Base-by-base conservation (phyloP, 1,139 yeast species). In the Debaryomyces udenii region DNA sequence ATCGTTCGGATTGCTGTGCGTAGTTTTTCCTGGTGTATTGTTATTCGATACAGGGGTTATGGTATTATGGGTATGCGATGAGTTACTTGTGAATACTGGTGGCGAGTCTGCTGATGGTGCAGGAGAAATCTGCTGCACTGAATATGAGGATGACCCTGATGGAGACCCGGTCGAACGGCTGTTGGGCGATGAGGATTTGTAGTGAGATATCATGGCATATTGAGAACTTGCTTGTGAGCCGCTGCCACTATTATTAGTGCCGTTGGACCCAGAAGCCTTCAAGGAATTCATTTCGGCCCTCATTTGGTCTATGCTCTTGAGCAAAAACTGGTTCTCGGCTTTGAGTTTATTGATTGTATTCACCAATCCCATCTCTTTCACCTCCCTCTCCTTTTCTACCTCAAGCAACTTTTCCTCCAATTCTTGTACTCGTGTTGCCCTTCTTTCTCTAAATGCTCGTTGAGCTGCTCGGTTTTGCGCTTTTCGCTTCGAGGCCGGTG, bases 391-490 rank as follows among this genome's bases (percentile, higher is more conserved):
- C 52, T 80, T 77, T 52, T 83, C 87, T 30, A 86, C 76, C 49
- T 81, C 85, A 57, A 78, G 67, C 62, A 76, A 55, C 57, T 72
- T 64, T 43, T 62, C 63, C 53, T 74, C 75, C 41, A 71, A 52
- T 49, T 71, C 76, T 52, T 76, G 78, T 20, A 76, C 78, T 44
- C 80, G 52, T 7, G 80, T 82, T 14, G 95, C 96, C 53, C 94
- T 64, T 52, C 94, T 68, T 61, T 88, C 89, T 47, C 96, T 65
- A 64, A 90, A 91, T 0, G 97, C 97, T 42, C 98, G 65, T 66
- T 90, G 98, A 2, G 98, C 98, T 18, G 96, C 96, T 45, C 98
- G 73, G 59, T 91, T 91, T 64, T 91, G 97, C 0, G 96, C 96
- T 63, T 90, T 89, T 43, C 96, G 70, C 57, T 87, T 86, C 32